phyloP scores from a whole-genome alignment of 2,329 filamentous ascomycete species.

The Emericellopsis cladophorae region DNA sequence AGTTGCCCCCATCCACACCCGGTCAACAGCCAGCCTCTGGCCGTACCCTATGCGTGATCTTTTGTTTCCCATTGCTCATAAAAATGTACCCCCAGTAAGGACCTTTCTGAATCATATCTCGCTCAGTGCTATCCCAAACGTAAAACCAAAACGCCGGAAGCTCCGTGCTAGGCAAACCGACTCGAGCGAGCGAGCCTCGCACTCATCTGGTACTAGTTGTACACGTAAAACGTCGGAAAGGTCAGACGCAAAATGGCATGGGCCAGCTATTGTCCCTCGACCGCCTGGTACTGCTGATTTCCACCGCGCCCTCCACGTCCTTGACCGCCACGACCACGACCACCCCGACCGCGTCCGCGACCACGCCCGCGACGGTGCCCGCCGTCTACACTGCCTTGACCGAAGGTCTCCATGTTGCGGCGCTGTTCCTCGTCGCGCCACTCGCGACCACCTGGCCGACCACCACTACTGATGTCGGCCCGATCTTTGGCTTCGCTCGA shows the following conservation, averaged over 20 bases:
- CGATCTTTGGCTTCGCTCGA: conserved; percentile 88
- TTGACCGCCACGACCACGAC: conserved; percentile 20
- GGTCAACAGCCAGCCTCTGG: background rate
- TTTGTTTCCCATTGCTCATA: too few relatives aligned
- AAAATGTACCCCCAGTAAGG: too few relatives aligned
- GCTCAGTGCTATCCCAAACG: too few relatives aligned
- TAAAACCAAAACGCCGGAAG: conserved; percentile 4
- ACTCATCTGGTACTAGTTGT: too few relatives aligned
- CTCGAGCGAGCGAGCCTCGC: background rate
- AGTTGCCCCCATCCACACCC: background rate
- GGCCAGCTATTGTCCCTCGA: conserved; percentile 5
- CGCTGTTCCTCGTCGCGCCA: conserved; percentile 89
- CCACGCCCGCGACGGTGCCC: conserved; percentile 69
- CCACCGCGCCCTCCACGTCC: conserved; percentile 27
- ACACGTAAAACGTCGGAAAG: background rate
- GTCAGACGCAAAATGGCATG: background rate
- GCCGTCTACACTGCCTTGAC: conserved; percentile 86
- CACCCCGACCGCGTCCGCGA: conserved; percentile 51
- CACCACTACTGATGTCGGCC: conserved; percentile 50
- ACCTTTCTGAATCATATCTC: too few relatives aligned
- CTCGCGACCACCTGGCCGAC: conserved; percentile 66
- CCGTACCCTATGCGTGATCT: background rate
- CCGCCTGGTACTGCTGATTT: conserved; percentile 16
- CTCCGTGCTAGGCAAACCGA: conserved; percentile 1
- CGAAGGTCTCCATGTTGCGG: conserved; percentile 96